These are phyloP conservation scores for Chlamydomonas sphaeroides DNA, from an alignment of 139 green algal species.

Conservation along the genomic window DNA sequence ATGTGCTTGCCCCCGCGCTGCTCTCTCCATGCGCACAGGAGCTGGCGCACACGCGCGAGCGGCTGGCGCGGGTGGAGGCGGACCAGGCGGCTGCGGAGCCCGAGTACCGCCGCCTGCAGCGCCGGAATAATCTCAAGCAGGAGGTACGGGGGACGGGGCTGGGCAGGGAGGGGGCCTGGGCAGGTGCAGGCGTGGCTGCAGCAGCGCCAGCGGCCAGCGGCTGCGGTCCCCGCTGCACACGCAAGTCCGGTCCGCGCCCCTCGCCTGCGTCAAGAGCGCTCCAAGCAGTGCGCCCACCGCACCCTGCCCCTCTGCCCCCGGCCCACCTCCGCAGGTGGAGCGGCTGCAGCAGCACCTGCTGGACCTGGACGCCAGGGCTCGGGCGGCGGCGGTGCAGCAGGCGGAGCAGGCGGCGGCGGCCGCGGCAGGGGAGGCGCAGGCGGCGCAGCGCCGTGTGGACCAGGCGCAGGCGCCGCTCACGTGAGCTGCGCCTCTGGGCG, in stretches of 20 bases:
- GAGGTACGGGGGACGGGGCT: neutral
- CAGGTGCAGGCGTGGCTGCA: too few relatives aligned
- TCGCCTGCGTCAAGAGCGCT: too few relatives aligned
- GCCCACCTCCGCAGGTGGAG: conserved; percentile 7
- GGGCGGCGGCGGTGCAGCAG: neutral
- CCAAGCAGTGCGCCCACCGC: too few relatives aligned
- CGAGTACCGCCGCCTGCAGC: conserved; percentile 26
- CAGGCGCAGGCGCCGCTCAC: neutral
- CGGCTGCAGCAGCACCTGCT: neutral
- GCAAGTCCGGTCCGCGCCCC: too few relatives aligned
- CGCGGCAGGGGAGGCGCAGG: neutral
- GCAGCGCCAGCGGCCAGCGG: too few relatives aligned
- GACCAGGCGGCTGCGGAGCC: neutral
- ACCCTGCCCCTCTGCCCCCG: too few relatives aligned
- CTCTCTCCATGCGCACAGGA: neutral
- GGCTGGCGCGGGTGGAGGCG: neutral
- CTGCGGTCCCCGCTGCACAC: too few relatives aligned
- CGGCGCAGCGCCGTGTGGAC: neutral
- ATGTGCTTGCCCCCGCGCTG: too few relatives aligned
- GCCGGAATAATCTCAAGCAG: conserved; percentile 1
- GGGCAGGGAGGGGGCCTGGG: too few relatives aligned
- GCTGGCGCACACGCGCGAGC: neutral
- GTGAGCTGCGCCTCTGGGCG: neutral
- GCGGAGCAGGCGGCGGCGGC: neutral
- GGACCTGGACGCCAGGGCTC: neutral